phyloP scores from a whole-genome alignment of 2,329 filamentous ascomycete genomes.

The Fusarium sp. region DNA sequence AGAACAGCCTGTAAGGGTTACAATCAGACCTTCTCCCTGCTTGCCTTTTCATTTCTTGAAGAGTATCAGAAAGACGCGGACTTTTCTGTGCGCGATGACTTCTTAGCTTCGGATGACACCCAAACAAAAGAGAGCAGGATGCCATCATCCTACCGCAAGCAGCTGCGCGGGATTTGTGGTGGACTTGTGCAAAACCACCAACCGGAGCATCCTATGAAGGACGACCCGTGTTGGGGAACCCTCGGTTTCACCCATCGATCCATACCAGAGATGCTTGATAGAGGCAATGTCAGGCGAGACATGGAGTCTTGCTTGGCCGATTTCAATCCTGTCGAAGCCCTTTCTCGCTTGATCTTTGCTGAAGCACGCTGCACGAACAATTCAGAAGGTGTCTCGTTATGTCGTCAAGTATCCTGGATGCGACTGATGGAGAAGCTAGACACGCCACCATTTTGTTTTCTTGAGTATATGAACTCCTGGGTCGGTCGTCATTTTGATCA shows the following conservation, averaged over 20 bases:
- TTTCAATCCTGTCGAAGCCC: not conserved
- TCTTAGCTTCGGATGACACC: not conserved
- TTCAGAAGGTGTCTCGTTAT: too few species aligned
- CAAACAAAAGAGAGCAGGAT: not conserved
- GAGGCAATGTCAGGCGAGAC: not conserved
- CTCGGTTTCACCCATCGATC: conserved; percentile 7
- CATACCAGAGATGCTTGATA: not conserved
- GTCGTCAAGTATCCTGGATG: not conserved
- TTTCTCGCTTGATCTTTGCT: not conserved
- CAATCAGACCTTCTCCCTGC: too few species aligned
- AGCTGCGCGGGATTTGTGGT: not conserved
- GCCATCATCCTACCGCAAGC: not conserved
- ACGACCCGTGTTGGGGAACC: not conserved
- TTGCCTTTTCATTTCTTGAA: conserved; percentile 5
- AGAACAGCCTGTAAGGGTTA: not conserved
- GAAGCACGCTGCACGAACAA: not conserved
- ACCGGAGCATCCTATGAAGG: accelerated
- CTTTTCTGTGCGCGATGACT: not conserved
- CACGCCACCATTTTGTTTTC: not conserved
- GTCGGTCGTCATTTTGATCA: not conserved
- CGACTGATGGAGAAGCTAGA: not conserved
- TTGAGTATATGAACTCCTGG: not conserved
- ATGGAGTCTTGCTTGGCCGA: not conserved
- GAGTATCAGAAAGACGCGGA: not conserved
- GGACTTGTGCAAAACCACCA: not conserved